phyloP scores from a whole-genome alignment of 768 basidiomycete genomes.

The Pulveroboletus sp. region DNA sequence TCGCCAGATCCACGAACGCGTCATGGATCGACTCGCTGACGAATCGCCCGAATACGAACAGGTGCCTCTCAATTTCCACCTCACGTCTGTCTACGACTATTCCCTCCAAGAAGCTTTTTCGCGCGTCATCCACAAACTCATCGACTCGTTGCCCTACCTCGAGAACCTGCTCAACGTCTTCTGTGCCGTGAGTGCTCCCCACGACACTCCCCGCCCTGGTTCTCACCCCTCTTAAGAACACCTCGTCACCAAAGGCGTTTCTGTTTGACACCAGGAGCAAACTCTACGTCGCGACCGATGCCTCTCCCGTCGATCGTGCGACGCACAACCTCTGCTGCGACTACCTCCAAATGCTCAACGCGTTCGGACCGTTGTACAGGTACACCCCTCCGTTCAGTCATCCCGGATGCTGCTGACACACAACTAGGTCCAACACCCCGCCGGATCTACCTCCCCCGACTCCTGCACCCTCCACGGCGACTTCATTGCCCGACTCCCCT shows the following conservation, averaged over 20 bases:
- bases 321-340: conserved; percentile 90
- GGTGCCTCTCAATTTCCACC: conserved; percentile 77
- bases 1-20: conserved; percentile 83
- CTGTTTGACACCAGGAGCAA: conserved; percentile 83
- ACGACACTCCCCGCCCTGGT: not conserved
- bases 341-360: conserved; percentile 81
- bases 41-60: conserved; percentile 72
- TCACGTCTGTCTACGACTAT: conserved; percentile 93
- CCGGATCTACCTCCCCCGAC: conserved; percentile 3
- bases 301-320: conserved; percentile 83
- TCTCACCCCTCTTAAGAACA: conserved; percentile 52
- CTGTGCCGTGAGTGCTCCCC: conserved; percentile 52
- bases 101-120: conserved; percentile 91
- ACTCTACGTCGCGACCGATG: conserved; percentile 91
- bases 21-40: conserved; percentile 78
- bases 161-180: conserved; percentile 87
- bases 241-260: conserved; percentile 90
- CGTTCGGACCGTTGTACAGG: conserved; percentile 86
- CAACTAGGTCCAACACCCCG: conserved; percentile 21
- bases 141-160: conserved; percentile 78
- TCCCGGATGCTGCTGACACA: conserved; percentile 3
- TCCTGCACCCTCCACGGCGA: not conserved
- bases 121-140: conserved; percentile 79
- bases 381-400: conserved; percentile 28
- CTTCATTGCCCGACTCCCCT: not conserved